Percentiles rank a stretch among this genome's conserved stretches.
phyloP scores from a whole-genome alignment of 2,329 filamentous ascomycete species.

The Stachybotrys chartarum region DNA sequence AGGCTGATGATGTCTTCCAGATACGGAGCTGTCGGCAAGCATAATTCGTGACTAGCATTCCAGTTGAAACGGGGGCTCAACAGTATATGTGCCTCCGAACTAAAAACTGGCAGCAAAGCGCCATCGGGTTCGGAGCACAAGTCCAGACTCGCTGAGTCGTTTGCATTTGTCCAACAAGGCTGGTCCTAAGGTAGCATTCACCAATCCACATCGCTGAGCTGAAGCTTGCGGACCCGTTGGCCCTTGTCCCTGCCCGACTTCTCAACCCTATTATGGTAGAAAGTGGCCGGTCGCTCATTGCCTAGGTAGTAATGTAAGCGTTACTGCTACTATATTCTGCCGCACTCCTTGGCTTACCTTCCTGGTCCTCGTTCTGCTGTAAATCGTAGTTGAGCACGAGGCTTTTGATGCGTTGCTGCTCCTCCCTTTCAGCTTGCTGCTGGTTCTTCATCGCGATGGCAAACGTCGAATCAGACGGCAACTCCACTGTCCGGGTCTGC shows the following conservation, averaged over 20 bases:
- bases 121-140: too few species aligned
- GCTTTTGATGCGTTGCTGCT: conserved; percentile 98
- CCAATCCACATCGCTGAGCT: conserved; percentile 97
- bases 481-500: conserved; percentile 82
- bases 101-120: too few species aligned
- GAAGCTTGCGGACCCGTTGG: conserved; percentile 82
- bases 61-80: too few species aligned
- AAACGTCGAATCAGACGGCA: conserved; percentile 87
- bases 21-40: too few species aligned
- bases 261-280: conserved; percentile 50
- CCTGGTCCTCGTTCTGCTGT: conserved; percentile 70
- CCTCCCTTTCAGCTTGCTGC: conserved; percentile 89
- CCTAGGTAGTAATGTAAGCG: conserved; percentile 22
- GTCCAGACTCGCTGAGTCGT: too few species aligned
- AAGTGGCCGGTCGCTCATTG: conserved; percentile 39
- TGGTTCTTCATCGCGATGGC: conserved; percentile 94
- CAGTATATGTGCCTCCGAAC: too few species aligned
- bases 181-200: conserved; percentile 34
- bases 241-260: conserved; percentile 56
- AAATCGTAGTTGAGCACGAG: conserved; percentile 95
- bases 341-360: conserved; percentile 51
- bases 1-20: too few species aligned
- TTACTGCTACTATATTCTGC: conserved; percentile 21
- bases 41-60: too few species aligned
- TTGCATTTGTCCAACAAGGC: neutral